Evolutionary conservation across 1,284 basidiomycete genomes (phyloP).

Genomic region (Rhodotorula sp.): DNA sequence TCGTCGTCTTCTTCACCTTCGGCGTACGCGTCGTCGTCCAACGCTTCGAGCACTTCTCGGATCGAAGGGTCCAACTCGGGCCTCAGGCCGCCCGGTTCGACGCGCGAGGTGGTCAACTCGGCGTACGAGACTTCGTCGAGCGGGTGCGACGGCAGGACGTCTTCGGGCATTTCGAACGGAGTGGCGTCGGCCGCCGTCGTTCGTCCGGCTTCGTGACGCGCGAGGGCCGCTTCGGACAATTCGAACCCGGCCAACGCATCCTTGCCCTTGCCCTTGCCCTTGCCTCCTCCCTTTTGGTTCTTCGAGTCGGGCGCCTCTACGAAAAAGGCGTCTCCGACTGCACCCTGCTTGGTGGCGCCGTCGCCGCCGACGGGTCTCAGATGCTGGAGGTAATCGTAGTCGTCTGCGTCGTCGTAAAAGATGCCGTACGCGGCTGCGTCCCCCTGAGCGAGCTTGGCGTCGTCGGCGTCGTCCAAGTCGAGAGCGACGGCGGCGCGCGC

Average conservation of each 20-base stretch:
- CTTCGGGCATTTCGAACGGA: slow-evolving; percentile 35
- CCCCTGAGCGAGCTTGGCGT: slow-evolving; percentile 56
- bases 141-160: slow-evolving; percentile 38
- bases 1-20: slow-evolving; percentile 42
- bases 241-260: slow-evolving; percentile 9
- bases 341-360: slow-evolving; percentile 49
- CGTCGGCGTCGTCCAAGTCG: slow-evolving; percentile 36
- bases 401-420: slow-evolving; percentile 87
- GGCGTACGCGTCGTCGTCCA: slow-evolving; percentile 94
- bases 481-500: neutral
- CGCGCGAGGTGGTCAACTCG: slow-evolving; percentile 30
- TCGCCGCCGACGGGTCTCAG: slow-evolving; percentile 70
- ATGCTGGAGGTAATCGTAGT: slow-evolving; percentile 99
- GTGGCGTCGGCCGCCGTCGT: neutral
- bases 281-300: slow-evolving; percentile 33
- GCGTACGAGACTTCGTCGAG: slow-evolving; percentile 39
- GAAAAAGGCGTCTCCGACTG: slow-evolving; percentile 50
- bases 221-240: slow-evolving; percentile 5
- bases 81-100: slow-evolving; percentile 68
- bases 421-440: slow-evolving; percentile 89
- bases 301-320: slow-evolving; percentile 36
- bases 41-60: slow-evolving; percentile 86
- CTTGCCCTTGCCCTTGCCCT: slow-evolving; percentile 28
- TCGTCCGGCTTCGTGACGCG: neutral
- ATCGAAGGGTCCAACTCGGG: slow-evolving; percentile 97